Conservation (phyloP, 805 yeast genomes). For the Candida hispaniensis region DNA sequence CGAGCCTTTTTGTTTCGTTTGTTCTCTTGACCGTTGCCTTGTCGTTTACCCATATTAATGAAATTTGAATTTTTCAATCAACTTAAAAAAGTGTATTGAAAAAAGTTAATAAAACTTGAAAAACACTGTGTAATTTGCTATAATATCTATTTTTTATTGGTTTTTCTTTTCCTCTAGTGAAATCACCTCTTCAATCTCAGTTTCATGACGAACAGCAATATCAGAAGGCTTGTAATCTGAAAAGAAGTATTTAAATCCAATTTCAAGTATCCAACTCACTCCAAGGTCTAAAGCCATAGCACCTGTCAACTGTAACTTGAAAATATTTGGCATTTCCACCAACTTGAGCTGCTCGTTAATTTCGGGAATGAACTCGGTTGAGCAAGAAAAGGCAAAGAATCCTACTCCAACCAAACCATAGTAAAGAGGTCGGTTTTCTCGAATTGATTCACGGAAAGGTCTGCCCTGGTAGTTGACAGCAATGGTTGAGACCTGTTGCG, state of each 20-base stretch:
- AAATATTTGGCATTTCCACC: constrained; percentile 67
- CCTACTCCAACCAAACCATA: constrained; percentile 90
- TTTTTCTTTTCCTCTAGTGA: constrained; percentile 22
- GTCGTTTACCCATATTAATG: constrained; percentile 7
- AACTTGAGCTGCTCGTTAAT: constrained; percentile 83
- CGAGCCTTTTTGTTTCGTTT: constrained; percentile 16
- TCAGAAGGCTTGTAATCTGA: constrained; percentile 90
- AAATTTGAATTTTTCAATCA: no score
- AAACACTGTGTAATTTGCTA: constrained; percentile 15
- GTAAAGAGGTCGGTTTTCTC: constrained; percentile 92
- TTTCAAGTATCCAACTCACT: constrained; percentile 67
- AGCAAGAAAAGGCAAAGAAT: constrained; percentile 75
- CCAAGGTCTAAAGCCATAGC: constrained; percentile 67
- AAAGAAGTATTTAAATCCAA: constrained; percentile 65
- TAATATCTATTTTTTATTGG: constrained; percentile 16
- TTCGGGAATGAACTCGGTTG: constrained; percentile 93
- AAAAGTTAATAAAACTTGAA: no score
- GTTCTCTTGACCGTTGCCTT: constrained; percentile 7
- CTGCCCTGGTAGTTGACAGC: constrained; percentile 96
- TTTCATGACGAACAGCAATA: constrained; percentile 45
- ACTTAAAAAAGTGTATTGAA: no score
- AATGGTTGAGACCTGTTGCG: constrained; percentile 95
- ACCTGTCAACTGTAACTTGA: constrained; percentile 67
- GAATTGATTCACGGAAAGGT: constrained; percentile 87
- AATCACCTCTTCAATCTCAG: constrained; percentile 23